Evolutionary conservation across 495 filamentous ascomycete species (phyloP).

Genomic region (Lasiosphaeria hispida): DNA sequence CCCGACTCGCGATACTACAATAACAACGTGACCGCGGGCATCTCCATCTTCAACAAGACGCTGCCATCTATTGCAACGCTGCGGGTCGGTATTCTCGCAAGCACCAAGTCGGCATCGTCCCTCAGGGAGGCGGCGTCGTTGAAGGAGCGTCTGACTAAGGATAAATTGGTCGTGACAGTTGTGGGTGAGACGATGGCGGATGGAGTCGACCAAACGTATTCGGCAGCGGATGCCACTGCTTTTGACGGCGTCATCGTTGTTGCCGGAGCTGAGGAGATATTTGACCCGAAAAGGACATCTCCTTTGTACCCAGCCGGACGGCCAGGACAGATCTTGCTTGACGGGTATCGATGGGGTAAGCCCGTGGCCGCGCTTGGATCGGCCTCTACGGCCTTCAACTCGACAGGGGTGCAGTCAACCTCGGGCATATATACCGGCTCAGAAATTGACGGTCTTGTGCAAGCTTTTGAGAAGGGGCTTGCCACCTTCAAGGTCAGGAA

Average conservation of each 20-base stretch:
- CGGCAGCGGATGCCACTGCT: slow-evolving; percentile 62
- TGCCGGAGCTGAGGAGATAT: slow-evolving; percentile 55
- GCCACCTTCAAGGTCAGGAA: slow-evolving; percentile 55
- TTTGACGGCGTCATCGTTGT: slow-evolving; percentile 70
- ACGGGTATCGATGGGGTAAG: slow-evolving; percentile 72
- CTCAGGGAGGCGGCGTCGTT: slow-evolving; percentile 51
- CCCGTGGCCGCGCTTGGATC: slow-evolving; percentile 62
- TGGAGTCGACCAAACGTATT: slow-evolving; percentile 68
- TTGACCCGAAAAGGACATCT: slow-evolving; percentile 36
- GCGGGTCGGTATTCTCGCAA: slow-evolving; percentile 66
- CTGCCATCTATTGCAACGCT: slow-evolving; percentile 61
- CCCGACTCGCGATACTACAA: slow-evolving; percentile 68
- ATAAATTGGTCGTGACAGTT: slow-evolving; percentile 56
- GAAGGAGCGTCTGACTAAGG: slow-evolving; percentile 40
- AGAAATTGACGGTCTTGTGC: slow-evolving; percentile 39
- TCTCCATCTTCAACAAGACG: slow-evolving; percentile 59
- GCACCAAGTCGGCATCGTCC: slow-evolving; percentile 31
- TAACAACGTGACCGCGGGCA: slow-evolving; percentile 60
- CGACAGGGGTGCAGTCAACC: slow-evolving; percentile 39
- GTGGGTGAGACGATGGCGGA: slow-evolving; percentile 59
- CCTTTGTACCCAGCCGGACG: slow-evolving; percentile 63
- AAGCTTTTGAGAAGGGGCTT: slow-evolving; percentile 56
- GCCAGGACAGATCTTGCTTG: slow-evolving; percentile 62
- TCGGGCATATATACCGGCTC: slow-evolving; percentile 54
- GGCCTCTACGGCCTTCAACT: slow-evolving; percentile 36